Percentiles rank a stretch among this genome's conserved stretches.
Conservation (phyloP, 805 yeast species). For the Saccharomycopsis sp. region DNA sequence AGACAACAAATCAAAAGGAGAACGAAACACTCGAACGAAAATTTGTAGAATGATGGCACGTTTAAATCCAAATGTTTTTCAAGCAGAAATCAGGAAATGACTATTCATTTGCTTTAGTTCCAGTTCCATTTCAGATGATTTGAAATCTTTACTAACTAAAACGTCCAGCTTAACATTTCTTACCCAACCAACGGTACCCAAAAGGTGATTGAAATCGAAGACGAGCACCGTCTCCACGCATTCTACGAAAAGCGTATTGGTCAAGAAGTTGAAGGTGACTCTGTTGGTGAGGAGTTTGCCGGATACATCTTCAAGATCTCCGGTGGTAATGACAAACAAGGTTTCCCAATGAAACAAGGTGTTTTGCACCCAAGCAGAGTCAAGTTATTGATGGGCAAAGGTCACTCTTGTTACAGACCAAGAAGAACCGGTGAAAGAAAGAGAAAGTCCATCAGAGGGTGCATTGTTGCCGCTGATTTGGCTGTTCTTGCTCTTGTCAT, state of each 20-base stretch:
- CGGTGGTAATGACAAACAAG: constrained; percentile 99
- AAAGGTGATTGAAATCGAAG: constrained; percentile 95
- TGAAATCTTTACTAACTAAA: too few relatives aligned
- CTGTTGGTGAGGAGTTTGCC: constrained; percentile 97
- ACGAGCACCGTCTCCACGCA: constrained; percentile 96
- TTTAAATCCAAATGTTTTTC: too few relatives aligned
- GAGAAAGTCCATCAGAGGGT: constrained; percentile 99
- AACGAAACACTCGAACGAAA: too few relatives aligned
- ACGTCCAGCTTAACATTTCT: constrained; percentile 96
- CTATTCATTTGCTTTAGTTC: too few relatives aligned
- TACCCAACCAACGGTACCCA: constrained; percentile 99
- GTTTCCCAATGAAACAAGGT: constrained; percentile 99
- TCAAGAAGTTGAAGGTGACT: constrained; percentile 98
- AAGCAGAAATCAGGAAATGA: too few relatives aligned
- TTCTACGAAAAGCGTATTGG: constrained; percentile 99
- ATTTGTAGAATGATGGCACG: too few relatives aligned
- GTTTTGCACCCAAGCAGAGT: constrained; percentile 99
- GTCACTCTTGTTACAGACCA: constrained; percentile 98
- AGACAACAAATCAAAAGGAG: too few relatives aligned
- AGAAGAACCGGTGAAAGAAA: constrained; percentile 99
- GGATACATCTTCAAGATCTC: constrained; percentile 98
- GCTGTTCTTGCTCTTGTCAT: constrained; percentile 89
- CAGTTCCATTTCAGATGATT: too few relatives aligned
- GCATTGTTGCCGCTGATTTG: constrained; percentile 95
- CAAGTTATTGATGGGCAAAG: constrained; percentile 85